These are phyloP conservation scores for Sphagnurus paluster DNA, from an alignment of 1,284 basidiomycete species.

Conservation along the genomic window DNA sequence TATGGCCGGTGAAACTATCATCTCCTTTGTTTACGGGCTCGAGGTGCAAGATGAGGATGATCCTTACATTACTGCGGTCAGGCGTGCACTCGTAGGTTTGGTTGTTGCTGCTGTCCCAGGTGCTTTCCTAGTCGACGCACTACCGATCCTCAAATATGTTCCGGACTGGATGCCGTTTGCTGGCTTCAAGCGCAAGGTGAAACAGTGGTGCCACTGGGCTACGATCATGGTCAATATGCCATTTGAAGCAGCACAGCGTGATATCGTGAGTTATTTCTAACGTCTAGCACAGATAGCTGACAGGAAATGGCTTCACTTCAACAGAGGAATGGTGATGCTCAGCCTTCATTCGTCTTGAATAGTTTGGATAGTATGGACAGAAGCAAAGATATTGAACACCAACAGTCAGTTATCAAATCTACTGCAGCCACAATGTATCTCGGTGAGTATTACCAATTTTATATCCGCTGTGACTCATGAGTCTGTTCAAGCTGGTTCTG, in stretches of 20 bases:
- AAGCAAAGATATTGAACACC: slow-evolving; percentile 11
- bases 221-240: slow-evolving; percentile 31
- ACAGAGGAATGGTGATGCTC: slow-evolving; percentile 14
- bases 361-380: slow-evolving; percentile 18
- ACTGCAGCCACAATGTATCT: slow-evolving; percentile 23
- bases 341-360: slow-evolving; percentile 17
- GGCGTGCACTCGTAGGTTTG: slow-evolving; percentile 14
- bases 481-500: slow-evolving; percentile 9
- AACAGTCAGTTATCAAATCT: slow-evolving; percentile 23
- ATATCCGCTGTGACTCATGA: background rate
- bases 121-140: slow-evolving; percentile 21
- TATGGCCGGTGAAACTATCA: slow-evolving; percentile 28
- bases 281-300: background rate
- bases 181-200: slow-evolving; percentile 38
- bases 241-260: slow-evolving; percentile 29
- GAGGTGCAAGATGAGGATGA: slow-evolving; percentile 18
- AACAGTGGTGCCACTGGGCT: slow-evolving; percentile 30
- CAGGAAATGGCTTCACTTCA: background rate
- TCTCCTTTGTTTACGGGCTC: slow-evolving; percentile 21
- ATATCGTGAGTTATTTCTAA: slow-evolving; percentile 22
- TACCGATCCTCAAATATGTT: slow-evolving; percentile 32
- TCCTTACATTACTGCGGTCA: slow-evolving; percentile 18
- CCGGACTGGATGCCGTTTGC: slow-evolving; percentile 46
- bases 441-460: slow-evolving; percentile 15
- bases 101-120: slow-evolving; percentile 19